These are phyloP conservation scores for Cercospora berteroae DNA, from an alignment of 2,329 filamentous ascomycete genomes.

Conservation along the genomic window DNA sequence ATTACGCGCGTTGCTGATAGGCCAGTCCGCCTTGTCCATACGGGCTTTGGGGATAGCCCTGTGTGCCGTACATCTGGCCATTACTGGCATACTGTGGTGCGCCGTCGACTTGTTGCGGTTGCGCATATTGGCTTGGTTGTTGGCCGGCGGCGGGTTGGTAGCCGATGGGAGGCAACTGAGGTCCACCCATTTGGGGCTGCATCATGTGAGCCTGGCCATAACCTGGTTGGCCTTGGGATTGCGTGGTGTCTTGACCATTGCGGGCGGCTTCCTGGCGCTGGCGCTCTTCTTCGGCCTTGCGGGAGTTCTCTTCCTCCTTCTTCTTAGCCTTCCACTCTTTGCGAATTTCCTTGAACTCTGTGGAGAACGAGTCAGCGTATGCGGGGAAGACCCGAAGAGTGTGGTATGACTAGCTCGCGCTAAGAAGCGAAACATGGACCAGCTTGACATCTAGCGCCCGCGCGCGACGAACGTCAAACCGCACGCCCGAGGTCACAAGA, in stretches of 20 bases:
- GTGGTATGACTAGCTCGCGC: constrained; percentile 33
- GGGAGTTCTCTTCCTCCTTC: constrained; percentile 92
- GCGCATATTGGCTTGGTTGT: constrained; percentile 48
- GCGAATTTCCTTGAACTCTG: constrained; percentile 98
- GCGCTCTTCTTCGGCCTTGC: constrained; percentile 86
- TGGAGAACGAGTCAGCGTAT: constrained; percentile 40
- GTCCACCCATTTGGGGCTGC: constrained; percentile 48
- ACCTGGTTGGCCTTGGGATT: constrained; percentile 49
- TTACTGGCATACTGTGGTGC: constrained; percentile 49
- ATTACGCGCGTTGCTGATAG: constrained; percentile 41
- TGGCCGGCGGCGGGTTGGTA: constrained; percentile 50
- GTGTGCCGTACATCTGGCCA: constrained; percentile 46
- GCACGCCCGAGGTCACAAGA: constrained; percentile 29
- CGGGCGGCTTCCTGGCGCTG: constrained; percentile 64
- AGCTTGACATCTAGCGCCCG: constrained; percentile 33
- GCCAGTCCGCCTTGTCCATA: constrained; percentile 50
- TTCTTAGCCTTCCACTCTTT: constrained; percentile 99
- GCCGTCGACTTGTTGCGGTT: constrained; percentile 47
- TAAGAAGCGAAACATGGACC: constrained; percentile 32
- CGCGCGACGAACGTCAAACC: constrained; percentile 30
- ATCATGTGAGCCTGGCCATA: constrained; percentile 46
- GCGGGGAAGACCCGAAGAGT: constrained; percentile 27
- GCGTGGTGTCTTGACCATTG: constrained; percentile 53
- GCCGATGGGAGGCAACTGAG: constrained; percentile 53
- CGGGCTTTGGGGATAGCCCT: constrained; percentile 53